Conservation (phyloP, 2,329 filamentous ascomycete species). For the Pleoardoris graminearum region DNA sequence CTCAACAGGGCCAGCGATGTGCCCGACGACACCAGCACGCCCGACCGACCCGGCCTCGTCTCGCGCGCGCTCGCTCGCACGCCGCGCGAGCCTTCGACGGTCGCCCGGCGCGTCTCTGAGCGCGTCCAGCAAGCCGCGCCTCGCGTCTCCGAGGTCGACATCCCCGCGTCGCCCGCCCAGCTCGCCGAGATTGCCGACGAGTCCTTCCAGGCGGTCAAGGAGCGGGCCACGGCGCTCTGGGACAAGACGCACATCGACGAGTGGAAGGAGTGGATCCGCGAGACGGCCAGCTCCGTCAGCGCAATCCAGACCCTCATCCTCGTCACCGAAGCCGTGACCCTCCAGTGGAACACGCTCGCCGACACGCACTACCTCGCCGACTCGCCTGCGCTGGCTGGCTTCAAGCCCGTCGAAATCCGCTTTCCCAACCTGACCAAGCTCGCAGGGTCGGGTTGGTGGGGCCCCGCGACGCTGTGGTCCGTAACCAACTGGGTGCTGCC, state of each 20-base stretch:
- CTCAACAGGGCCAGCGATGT: constrained; percentile 38
- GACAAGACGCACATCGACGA: constrained; percentile 69
- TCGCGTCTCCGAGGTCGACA: constrained; percentile 60
- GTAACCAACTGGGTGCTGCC: constrained; percentile 73
- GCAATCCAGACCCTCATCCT: constrained; percentile 40
- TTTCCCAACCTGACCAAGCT: constrained; percentile 79
- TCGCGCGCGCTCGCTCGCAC: constrained; percentile 48
- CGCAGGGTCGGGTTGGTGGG: constrained; percentile 76
- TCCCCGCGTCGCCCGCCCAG: constrained; percentile 75
- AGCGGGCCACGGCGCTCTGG: constrained; percentile 66
- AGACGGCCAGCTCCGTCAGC: constrained; percentile 70
- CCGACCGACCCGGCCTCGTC: constrained; percentile 52
- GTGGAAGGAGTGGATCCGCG: constrained; percentile 66
- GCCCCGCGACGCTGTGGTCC: constrained; percentile 74
- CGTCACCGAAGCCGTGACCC: constrained; percentile 68
- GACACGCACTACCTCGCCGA: constrained; percentile 73
- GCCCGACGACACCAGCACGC: constrained; percentile 46
- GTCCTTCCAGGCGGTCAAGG: constrained; percentile 72
- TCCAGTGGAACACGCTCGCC: constrained; percentile 69
- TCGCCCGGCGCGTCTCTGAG: constrained; percentile 61
- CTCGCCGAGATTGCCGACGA: constrained; percentile 61
- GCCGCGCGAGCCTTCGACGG: constrained; percentile 39
- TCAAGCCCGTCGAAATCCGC: constrained; percentile 63
- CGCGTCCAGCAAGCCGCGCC: constrained; percentile 24
- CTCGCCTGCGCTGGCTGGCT: constrained; percentile 63